Conservation (phyloP, 192 early-diverging fungal species). For the Coemansia sp. region DNA sequence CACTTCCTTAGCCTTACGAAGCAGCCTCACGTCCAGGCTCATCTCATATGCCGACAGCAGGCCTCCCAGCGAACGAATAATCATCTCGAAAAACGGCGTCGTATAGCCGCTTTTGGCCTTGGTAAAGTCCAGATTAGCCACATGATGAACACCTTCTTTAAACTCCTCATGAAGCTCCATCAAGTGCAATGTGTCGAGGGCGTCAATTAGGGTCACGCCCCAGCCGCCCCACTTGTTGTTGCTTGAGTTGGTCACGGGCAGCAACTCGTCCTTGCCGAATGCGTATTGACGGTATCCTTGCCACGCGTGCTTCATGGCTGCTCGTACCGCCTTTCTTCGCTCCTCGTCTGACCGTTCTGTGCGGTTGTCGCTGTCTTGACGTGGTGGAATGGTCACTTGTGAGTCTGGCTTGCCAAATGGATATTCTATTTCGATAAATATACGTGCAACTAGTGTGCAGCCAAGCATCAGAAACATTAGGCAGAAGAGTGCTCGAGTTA, state of each 20-base stretch:
- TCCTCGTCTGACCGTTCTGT: constrained; percentile 23
- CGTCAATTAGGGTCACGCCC: constrained; percentile 75
- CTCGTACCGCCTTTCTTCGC: constrained; percentile 32
- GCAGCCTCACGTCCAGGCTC: constrained; percentile 63
- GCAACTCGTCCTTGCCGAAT: constrained; percentile 50
- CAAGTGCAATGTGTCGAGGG: constrained; percentile 83
- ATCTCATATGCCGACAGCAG: constrained; percentile 83
- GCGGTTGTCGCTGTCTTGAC: constrained; percentile 21
- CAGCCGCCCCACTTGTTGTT: constrained; percentile 54
- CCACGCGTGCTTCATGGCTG: constrained; percentile 53
- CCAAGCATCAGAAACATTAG: constrained; percentile 23
- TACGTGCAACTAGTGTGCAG: constrained; percentile 14
- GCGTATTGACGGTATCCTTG: constrained; percentile 47
- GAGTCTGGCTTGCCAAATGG: constrained; percentile 34
- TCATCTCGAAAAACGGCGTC: constrained; percentile 79
- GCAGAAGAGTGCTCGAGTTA: constrained; percentile 17
- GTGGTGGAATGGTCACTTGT: constrained; percentile 29
- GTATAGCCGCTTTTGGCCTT: constrained; percentile 33
- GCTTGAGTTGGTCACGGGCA: constrained; percentile 41
- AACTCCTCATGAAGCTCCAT: constrained; percentile 83
- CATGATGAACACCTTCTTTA: constrained; percentile 64
- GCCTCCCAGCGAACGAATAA: constrained; percentile 80
- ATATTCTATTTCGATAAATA: constrained; percentile 29
- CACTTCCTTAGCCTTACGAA: constrained; percentile 70
- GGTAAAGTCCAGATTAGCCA: constrained; percentile 60